These are phyloP conservation scores for Zygotorulaspora mrakii DNA, from an alignment of 1,139 yeast genomes.

Conservation along the genomic window DNA sequence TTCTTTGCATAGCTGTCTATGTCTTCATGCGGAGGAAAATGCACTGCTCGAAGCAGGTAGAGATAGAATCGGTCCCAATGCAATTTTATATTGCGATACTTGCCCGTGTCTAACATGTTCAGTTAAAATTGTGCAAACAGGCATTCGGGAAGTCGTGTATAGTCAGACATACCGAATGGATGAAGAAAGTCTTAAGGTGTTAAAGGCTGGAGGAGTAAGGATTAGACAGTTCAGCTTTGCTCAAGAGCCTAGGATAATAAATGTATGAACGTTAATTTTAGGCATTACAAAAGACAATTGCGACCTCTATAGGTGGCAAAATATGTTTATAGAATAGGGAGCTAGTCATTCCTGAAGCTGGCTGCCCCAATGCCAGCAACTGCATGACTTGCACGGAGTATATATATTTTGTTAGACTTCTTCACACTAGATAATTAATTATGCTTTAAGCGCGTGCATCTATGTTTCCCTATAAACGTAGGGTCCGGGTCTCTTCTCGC, in stretches of 20 bases:
- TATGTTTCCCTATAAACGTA: conserved; percentile 60
- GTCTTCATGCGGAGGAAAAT: conserved; percentile 96
- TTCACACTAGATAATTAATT: too few relatives aligned
- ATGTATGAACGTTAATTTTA: conserved; percentile 15
- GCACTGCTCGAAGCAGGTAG: conserved; percentile 93
- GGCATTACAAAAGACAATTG: conserved; percentile 2
- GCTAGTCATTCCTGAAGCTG: too few relatives aligned
- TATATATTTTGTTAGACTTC: too few relatives aligned
- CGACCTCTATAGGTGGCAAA: conserved; percentile 1
- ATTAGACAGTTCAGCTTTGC: conserved; percentile 60
- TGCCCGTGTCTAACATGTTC: conserved; percentile 97
- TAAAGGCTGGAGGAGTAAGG: conserved; percentile 67
- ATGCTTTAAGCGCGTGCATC: conserved; percentile 4
- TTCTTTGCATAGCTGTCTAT: conserved; percentile 77
- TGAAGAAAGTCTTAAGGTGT: conserved; percentile 60
- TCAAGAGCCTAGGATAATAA: conserved; percentile 30
- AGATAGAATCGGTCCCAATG: conserved; percentile 64
- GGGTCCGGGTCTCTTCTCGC: conserved; percentile 76
- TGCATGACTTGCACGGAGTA: too few relatives aligned
- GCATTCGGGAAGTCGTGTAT: conserved; percentile 88
- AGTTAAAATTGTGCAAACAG: conserved; percentile 89
- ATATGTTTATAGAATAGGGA: neutral
- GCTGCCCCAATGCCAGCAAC: too few relatives aligned
- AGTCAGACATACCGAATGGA: conserved; percentile 95
- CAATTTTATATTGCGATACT: conserved; percentile 84